These are phyloP conservation scores for Heritiera littoralis DNA, from an alignment of 345 rosid species.

Conservation along the genomic window DNA sequence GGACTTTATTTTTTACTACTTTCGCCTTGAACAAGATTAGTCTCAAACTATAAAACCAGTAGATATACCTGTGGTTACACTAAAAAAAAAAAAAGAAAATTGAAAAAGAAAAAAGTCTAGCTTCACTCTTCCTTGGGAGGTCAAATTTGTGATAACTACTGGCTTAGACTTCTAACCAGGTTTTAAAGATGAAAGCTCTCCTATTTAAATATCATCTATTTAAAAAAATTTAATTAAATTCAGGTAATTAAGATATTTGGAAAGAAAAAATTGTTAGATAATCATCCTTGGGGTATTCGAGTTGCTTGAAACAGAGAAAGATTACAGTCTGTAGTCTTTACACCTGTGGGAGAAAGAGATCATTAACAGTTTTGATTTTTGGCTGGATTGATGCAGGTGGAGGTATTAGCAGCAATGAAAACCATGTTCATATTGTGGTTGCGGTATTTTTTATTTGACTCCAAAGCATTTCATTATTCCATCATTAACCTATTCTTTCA, in stretches of 20 bases:
- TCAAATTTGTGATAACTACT: neutral
- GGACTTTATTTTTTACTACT: no score
- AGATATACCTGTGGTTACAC: no score
- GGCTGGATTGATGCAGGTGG: neutral
- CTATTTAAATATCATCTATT: neutral
- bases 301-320: neutral
- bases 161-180: neutral
- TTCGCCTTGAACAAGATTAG: no score
- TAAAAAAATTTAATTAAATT: neutral
- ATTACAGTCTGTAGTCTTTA: neutral
- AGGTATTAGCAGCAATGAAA: neutral
- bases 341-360: constrained; percentile 6
- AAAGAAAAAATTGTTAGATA: neutral
- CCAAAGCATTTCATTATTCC: neutral
- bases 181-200: neutral
- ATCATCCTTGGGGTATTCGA: neutral
- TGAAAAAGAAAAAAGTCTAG: neutral
- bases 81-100: neutral
- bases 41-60: no score
- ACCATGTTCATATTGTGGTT: neutral
- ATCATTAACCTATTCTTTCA: neutral
- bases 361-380: neutral
- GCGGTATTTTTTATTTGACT: neutral
- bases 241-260: neutral
- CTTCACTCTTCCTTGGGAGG: constrained; percentile 4